Conservation (phyloP, 1,284 basidiomycete species). For the Ustilago lituana region DNA sequence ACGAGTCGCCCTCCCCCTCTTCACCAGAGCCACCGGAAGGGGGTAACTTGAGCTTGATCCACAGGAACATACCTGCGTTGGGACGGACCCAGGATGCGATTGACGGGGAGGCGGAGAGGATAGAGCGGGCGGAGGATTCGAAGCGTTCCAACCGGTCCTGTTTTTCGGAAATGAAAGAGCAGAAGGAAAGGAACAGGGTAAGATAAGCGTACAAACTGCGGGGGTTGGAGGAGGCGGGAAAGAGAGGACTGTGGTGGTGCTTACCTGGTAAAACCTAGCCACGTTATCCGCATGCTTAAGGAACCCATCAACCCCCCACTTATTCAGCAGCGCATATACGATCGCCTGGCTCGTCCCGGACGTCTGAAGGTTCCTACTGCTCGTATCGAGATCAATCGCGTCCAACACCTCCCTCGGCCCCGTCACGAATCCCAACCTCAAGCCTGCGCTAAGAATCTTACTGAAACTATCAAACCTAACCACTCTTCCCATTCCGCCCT, state of each 20-base stretch:
- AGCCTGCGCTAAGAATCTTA: conserved; percentile 71
- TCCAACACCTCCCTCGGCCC: conserved; percentile 80
- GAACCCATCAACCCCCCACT: conserved; percentile 79
- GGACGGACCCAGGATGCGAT: conserved; percentile 77
- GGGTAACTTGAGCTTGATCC: conserved; percentile 62
- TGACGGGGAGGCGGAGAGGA: conserved; percentile 13
- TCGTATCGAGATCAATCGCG: conserved; percentile 77
- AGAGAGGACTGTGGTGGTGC: background rate
- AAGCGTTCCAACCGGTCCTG: conserved; percentile 31
- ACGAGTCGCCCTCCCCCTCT: conserved; percentile 78
- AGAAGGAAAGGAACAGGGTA: background rate
- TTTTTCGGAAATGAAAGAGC: background rate
- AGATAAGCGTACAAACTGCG: background rate
- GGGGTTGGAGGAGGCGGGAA: background rate
- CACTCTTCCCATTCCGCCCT: conserved; percentile 56
- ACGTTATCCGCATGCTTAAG: conserved; percentile 75
- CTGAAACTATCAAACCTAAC: conserved; percentile 71
- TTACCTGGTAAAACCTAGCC: conserved; percentile 78
- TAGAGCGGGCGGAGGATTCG: conserved; percentile 21
- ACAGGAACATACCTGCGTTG: conserved; percentile 76
- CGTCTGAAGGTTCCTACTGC: conserved; percentile 81
- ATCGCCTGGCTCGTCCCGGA: conserved; percentile 80
- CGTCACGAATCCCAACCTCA: conserved; percentile 78
- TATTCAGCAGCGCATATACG: conserved; percentile 75
- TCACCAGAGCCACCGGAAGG: conserved; percentile 17